Conservation (phyloP, 1,284 basidiomycete species). For the Sporisorium sorghi region DNA sequence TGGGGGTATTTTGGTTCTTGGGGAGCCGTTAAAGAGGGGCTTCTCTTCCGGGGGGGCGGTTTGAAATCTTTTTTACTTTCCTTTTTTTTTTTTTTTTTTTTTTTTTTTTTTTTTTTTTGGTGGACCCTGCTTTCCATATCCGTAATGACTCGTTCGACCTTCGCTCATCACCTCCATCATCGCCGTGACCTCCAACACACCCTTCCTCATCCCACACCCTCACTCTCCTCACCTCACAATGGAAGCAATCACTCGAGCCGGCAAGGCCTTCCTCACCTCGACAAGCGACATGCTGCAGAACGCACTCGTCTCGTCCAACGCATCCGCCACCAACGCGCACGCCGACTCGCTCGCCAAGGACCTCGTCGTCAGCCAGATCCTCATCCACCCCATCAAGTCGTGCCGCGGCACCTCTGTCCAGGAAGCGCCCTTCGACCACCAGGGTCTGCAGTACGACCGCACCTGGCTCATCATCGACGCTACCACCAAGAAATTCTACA, state of each 20-base stretch:
- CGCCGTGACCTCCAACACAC: no score
- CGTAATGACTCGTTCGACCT: constrained; percentile 2
- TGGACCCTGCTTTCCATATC: constrained; percentile 2
- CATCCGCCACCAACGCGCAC: constrained; percentile 27
- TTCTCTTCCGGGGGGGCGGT: no score
- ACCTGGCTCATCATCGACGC: constrained; percentile 65
- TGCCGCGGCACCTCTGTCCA: constrained; percentile 59
- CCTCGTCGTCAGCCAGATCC: constrained; percentile 39
- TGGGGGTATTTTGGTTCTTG: no score
- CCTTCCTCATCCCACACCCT: not conserved
- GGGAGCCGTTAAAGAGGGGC: no score
- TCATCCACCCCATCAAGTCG: constrained; percentile 65
- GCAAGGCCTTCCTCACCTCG: constrained; percentile 29
- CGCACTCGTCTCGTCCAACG: constrained; percentile 38
- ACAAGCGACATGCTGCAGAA: constrained; percentile 47
- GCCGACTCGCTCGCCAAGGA: constrained; percentile 46
- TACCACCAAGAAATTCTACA: constrained; percentile 54
- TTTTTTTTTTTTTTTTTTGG: no score
- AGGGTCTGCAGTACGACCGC: constrained; percentile 59
- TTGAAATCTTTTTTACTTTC: no score
- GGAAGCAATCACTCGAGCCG: constrained; percentile 40
- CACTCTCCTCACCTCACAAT: constrained; percentile 15
- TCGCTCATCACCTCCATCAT: not conserved
- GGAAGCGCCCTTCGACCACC: constrained; percentile 46
- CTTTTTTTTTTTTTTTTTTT: no score